Evolutionary conservation across 2,329 filamentous ascomycete species (phyloP), one percentile per base, ranked within the genome.

Genomic region (Pseudogymnoascus sp.): DNA sequence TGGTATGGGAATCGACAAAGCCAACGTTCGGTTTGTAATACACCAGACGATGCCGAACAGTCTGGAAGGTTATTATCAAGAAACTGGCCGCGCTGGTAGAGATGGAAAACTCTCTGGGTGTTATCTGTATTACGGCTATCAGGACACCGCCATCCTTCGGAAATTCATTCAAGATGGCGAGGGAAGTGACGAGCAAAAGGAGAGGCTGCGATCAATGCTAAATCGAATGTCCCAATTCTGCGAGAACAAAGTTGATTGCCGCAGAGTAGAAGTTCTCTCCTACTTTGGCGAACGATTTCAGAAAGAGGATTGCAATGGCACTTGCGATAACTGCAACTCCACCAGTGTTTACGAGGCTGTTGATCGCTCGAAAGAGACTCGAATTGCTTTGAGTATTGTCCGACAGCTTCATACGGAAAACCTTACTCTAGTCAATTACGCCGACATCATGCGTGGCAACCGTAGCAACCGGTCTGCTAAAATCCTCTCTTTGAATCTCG

Each of bases 1-100:
- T 73, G 95, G 95, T 5, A 99, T 99, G 95, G 95, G 95, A n/a
- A 99, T 99, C 68, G 95, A 99, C 78, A 99, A 99, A 75, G 85
- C 93, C 0, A 89, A 99, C 73, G 95, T 99, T 59, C 89, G 95
- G 29, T 99, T 96, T 73, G 95, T 99, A 36, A 91, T 99, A 42
- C 96, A 99, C 72, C 88, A 96, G 71, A 90, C 87, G 47, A 81
- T 99, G 5, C 95, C 95, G 1, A 97, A 99, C 76, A 97, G 91
- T 70, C 79, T 99, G 62, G 95, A 99, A 76, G 95, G 95, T 0
- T 99, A 99, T 75, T 99, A 99, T 72, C 95, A 99, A 73, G 95
- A 99, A 75, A 99, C 95, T 51, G 95, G 95, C 1, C 89, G 95
- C 70, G 95, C 96, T 64, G 95, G 95, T 5, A 86, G 95, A 73